Percentiles rank a stretch among this genome's conserved stretches.
Evolutionary conservation across 2,329 filamentous ascomycete genomes (phyloP).

Genomic region (Apiospora pterosperma): DNA sequence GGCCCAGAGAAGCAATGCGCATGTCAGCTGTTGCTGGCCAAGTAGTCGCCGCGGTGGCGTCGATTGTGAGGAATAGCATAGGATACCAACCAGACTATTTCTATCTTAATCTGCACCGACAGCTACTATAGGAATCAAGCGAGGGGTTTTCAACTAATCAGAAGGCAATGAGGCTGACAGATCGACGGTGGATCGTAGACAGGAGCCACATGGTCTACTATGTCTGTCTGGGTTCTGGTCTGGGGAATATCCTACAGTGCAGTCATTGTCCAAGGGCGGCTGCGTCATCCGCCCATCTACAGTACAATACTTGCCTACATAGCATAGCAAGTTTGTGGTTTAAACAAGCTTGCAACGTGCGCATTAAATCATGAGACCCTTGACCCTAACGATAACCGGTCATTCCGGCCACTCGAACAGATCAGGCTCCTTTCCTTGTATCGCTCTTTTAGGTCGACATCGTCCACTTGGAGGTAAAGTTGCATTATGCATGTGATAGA

Average conservation of each 20-base stretch:
- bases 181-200: not conserved
- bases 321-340: not conserved
- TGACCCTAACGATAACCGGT: not conserved
- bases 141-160: not conserved
- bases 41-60: not conserved
- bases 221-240: too few species aligned
- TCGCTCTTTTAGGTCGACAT: not conserved
- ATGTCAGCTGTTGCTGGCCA: not conserved
- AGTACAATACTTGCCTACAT: too few species aligned
- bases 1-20: not conserved
- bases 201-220: not conserved
- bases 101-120: not conserved
- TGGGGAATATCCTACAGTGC: not conserved
- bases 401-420: not conserved
- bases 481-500: not conserved
- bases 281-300: not conserved
- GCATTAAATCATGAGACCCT: not conserved
- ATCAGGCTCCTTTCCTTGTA: not conserved
- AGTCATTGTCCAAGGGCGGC: not conserved
- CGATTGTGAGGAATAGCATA: not conserved
- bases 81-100: not conserved
- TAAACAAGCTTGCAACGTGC: not conserved
- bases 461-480: not conserved
- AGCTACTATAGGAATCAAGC: not conserved
- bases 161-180: conserved; percentile 1